Conservation (phyloP, 2,329 filamentous ascomycete species). For the Neonectria sp. region DNA sequence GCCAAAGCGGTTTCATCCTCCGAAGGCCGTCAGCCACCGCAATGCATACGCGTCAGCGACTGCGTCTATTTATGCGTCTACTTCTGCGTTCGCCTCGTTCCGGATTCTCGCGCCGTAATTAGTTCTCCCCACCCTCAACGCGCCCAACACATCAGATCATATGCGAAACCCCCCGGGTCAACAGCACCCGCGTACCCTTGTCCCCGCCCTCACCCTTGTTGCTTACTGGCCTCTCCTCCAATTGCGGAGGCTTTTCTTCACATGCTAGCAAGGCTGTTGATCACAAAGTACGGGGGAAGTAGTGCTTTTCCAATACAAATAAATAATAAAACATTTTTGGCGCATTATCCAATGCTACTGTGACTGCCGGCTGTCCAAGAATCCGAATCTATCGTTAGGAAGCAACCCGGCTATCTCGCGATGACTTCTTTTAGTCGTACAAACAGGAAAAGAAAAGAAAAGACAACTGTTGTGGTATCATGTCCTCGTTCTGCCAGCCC, state of each 20-base stretch:
- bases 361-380: neutral
- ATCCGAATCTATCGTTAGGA: conserved; percentile 13
- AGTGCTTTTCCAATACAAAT: neutral
- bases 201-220: neutral
- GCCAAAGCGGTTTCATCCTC: conserved; percentile 21
- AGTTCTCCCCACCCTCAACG: neutral
- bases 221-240: neutral
- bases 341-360: conserved; percentile 12
- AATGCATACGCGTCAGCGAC: conserved; percentile 9
- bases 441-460: conserved; percentile 4
- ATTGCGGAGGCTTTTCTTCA: neutral
- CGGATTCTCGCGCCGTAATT: neutral
- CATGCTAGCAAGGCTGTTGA: neutral
- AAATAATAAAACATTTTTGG: conserved; percentile 10
- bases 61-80: neutral
- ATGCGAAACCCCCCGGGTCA: conserved; percentile 12
- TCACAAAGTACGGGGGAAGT: neutral
- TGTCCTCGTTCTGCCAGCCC: conserved; percentile 12
- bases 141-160: conserved; percentile 1
- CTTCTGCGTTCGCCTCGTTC: neutral
- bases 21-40: conserved; percentile 5
- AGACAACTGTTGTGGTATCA: conserved; percentile 4
- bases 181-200: neutral
- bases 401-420: neutral
- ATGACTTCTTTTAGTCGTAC: conserved; percentile 11